Percentiles rank a stretch among this genome's conserved stretches.
Conservation (phyloP, 2,329 filamentous ascomycete species). For the Grosmannia serpens region DNA sequence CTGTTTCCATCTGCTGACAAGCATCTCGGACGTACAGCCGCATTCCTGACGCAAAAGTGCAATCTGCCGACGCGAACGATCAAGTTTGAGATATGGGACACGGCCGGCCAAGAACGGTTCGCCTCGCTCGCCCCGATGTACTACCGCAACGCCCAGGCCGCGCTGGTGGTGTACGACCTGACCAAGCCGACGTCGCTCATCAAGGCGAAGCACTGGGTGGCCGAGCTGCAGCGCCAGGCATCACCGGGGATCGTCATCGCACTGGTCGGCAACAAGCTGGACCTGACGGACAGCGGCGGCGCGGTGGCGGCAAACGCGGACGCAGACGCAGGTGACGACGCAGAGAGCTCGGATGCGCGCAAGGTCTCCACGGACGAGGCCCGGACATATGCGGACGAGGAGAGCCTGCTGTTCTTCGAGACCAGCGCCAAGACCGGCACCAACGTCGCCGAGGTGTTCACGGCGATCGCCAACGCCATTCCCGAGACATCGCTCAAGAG, state of each 20-base stretch:
- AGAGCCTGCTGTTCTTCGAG: conserved; percentile 90
- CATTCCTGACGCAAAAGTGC: conserved; percentile 98
- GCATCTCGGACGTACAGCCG: conserved; percentile 45
- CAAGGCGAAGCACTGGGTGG: conserved; percentile 98
- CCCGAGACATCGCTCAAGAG: conserved; percentile 94
- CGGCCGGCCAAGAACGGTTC: conserved; percentile 93
- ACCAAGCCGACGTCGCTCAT: conserved; percentile 91
- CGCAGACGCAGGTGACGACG: conserved; percentile 47
- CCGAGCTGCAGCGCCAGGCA: conserved; percentile 90
- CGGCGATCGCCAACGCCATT: conserved; percentile 94
- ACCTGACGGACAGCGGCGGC: conserved; percentile 58
- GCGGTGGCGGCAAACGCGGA: conserved; percentile 35
- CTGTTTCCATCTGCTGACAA: not conserved
- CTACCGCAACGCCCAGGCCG: conserved; percentile 96
- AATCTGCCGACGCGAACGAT: conserved; percentile 86
- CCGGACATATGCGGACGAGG: conserved; percentile 87
- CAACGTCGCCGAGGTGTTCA: conserved; percentile 94
- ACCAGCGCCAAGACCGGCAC: conserved; percentile 93
- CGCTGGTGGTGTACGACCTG: conserved; percentile 95
- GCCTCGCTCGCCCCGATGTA: conserved; percentile 97
- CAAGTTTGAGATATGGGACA: conserved; percentile 97
- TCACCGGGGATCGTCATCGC: conserved; percentile 95
- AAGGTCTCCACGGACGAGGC: conserved; percentile 89
- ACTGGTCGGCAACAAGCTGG: conserved; percentile 91
- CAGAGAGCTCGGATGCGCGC: conserved; percentile 71